Percentiles rank a stretch among this genome's conserved stretches.
These are phyloP conservation scores for Caloboletus inedulis DNA, from an alignment of 1,284 basidiomycete genomes.

Conservation along the genomic window DNA sequence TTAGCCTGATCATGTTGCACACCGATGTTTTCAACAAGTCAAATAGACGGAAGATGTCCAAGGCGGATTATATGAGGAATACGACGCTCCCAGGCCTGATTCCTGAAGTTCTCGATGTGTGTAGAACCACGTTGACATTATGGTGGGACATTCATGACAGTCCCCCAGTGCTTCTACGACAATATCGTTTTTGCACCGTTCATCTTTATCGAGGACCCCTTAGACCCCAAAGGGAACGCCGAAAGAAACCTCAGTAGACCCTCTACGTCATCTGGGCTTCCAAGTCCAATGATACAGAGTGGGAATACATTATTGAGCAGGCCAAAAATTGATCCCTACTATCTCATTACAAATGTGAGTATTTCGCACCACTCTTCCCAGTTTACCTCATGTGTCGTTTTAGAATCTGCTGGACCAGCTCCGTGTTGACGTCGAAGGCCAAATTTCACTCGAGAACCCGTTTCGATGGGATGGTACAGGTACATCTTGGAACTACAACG, in stretches of 20 bases:
- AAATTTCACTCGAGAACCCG: slow-evolving; percentile 67
- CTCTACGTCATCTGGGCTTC: slow-evolving; percentile 39
- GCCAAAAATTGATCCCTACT: slow-evolving; percentile 87
- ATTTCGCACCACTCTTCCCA: neutral
- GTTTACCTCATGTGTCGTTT: slow-evolving; percentile 11
- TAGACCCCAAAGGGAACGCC: slow-evolving; percentile 62
- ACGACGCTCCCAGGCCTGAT: slow-evolving; percentile 85
- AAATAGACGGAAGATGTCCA: slow-evolving; percentile 97
- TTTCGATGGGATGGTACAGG: slow-evolving; percentile 75
- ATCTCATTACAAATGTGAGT: slow-evolving; percentile 77
- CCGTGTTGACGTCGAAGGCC: slow-evolving; percentile 67
- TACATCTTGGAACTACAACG: slow-evolving; percentile 66
- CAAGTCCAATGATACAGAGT: slow-evolving; percentile 36
- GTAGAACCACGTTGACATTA: slow-evolving; percentile 11
- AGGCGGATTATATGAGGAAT: slow-evolving; percentile 89
- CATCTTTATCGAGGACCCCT: slow-evolving; percentile 90
- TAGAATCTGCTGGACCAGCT: slow-evolving; percentile 73
- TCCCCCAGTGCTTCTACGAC: slow-evolving; percentile 84
- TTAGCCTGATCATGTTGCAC: slow-evolving; percentile 98
- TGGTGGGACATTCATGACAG: slow-evolving; percentile 2
- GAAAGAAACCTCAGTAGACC: slow-evolving; percentile 44
- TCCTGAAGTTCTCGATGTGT: slow-evolving; percentile 82
- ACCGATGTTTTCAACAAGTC: slow-evolving; percentile 98
- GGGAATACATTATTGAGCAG: slow-evolving; percentile 47
- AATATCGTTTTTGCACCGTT: slow-evolving; percentile 95